These are phyloP conservation scores for Polychaeton citri DNA, from an alignment of 2,329 filamentous ascomycete genomes.

Conservation along the genomic window DNA sequence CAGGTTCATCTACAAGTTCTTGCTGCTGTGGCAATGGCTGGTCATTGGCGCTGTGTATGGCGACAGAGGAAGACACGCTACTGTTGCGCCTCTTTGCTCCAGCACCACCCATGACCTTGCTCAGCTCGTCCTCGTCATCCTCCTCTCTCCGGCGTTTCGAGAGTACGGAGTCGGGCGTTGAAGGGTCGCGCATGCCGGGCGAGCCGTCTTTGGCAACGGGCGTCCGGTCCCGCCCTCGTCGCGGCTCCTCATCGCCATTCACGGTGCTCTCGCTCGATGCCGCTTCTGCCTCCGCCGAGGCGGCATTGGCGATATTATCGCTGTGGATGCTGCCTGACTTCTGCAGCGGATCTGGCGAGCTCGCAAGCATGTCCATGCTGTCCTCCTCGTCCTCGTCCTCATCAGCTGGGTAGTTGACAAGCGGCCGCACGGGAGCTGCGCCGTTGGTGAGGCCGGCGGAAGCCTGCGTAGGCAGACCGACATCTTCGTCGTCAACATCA, in stretches of 20 bases:
- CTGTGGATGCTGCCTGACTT: constrained; percentile 15
- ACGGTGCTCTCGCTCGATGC: constrained; percentile 12
- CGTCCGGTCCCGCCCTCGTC: constrained; percentile 8
- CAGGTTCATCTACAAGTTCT: constrained; percentile 5
- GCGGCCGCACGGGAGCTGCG: constrained; percentile 51
- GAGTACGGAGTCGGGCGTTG: constrained; percentile 62
- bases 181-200: constrained; percentile 20
- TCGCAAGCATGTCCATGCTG: constrained; percentile 42
- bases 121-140: constrained; percentile 83
- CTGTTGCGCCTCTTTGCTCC: constrained; percentile 30
- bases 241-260: constrained; percentile 15
- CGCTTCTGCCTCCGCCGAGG: constrained; percentile 3
- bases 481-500: constrained; percentile 46
- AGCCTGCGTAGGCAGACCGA: constrained; percentile 15
- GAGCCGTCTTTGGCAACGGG: constrained; percentile 16
- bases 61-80: constrained; percentile 7
- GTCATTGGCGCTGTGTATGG: constrained; percentile 6
- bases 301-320: constrained; percentile 5
- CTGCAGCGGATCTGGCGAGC: constrained; percentile 31
- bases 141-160: constrained; percentile 88
- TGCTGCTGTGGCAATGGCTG: constrained; percentile 15
- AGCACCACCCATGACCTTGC: constrained; percentile 51
- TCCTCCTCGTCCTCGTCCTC: constrained; percentile 40
- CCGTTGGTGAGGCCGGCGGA: constrained; percentile 41
- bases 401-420: constrained; percentile 89